These are phyloP conservation scores for Ambrosiella cleistominuta DNA, from an alignment of 2,329 filamentous ascomycete genomes.

Conservation along the genomic window DNA sequence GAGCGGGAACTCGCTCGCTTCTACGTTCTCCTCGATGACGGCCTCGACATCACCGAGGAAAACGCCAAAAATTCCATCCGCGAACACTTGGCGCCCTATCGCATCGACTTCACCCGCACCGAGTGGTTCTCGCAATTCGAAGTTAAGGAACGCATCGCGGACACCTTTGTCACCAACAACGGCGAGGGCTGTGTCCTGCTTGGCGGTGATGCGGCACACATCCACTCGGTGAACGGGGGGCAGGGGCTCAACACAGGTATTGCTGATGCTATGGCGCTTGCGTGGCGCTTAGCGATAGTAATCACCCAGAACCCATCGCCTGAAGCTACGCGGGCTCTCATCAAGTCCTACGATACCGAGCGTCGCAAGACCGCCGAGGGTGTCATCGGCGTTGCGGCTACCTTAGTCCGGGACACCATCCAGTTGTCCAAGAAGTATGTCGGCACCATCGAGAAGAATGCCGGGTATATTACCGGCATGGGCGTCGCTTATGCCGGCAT, in stretches of 20 bases:
- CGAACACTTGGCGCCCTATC: slow-evolving; percentile 26
- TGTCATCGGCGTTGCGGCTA: slow-evolving; percentile 30
- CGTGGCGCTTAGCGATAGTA: slow-evolving; percentile 30
- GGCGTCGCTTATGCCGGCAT: slow-evolving; percentile 24
- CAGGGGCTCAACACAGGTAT: slow-evolving; percentile 43
- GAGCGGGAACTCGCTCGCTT: slow-evolving; percentile 23
- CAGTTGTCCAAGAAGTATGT: slow-evolving; percentile 29
- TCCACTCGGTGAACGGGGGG: slow-evolving; percentile 36
- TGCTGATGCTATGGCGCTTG: slow-evolving; percentile 35
- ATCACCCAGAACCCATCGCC: slow-evolving; percentile 16
- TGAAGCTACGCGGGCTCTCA: slow-evolving; percentile 17
- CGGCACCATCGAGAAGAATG: slow-evolving; percentile 28
- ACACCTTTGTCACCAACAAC: slow-evolving; percentile 18
- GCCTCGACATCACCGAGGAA: slow-evolving; percentile 23
- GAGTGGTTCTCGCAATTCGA: slow-evolving; percentile 30
- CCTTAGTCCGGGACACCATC: slow-evolving; percentile 28
- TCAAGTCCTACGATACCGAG: slow-evolving; percentile 28
- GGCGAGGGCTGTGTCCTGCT: slow-evolving; percentile 29
- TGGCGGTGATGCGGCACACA: slow-evolving; percentile 39
- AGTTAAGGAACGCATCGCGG: slow-evolving; percentile 27
- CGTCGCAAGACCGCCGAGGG: slow-evolving; percentile 25
- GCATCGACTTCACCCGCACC: slow-evolving; percentile 25
- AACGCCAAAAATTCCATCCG: slow-evolving; percentile 20
- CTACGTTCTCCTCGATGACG: slow-evolving; percentile 29
- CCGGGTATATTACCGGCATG: slow-evolving; percentile 30